These are phyloP conservation scores for Rostrohypoxylon terebratum DNA, from an alignment of 495 filamentous ascomycete genomes.

Conservation along the genomic window DNA sequence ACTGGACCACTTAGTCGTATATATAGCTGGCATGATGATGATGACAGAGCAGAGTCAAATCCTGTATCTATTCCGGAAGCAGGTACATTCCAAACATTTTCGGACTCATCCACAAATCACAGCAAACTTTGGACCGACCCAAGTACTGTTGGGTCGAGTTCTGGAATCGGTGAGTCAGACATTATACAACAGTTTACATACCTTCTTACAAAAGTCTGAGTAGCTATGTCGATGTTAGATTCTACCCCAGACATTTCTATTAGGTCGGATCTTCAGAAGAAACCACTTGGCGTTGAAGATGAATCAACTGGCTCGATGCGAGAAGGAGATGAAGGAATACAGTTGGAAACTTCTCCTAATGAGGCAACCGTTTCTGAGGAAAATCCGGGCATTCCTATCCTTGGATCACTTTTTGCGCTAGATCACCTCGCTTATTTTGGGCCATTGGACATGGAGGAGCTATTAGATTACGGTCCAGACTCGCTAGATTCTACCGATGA, in stretches of 20 bases:
- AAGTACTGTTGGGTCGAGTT: neutral
- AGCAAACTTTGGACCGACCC: neutral
- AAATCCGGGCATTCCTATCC: no score
- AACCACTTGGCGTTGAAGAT: neutral
- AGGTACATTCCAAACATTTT: neutral
- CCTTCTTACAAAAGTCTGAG: neutral
- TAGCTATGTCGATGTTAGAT: neutral
- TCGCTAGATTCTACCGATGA: no score
- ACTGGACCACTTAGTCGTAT: neutral
- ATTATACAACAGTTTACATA: neutral
- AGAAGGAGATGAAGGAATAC: neutral
- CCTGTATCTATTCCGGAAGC: neutral
- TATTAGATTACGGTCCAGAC: no score
- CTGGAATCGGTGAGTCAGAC: neutral
- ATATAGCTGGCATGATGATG: neutral
- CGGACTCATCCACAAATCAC: neutral
- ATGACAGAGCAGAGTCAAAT: neutral
- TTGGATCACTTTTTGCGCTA: no score
- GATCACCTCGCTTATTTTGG: no score
- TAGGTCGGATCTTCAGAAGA: neutral
- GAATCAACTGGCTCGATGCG: neutral
- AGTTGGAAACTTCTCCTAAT: neutral
- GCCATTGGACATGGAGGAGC: no score
- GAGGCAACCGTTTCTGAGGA: no score
- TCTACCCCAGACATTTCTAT: neutral